Base-by-base conservation (phyloP, 2,329 filamentous ascomycete genomes). In the Uncinocarpus reesii region DNA sequence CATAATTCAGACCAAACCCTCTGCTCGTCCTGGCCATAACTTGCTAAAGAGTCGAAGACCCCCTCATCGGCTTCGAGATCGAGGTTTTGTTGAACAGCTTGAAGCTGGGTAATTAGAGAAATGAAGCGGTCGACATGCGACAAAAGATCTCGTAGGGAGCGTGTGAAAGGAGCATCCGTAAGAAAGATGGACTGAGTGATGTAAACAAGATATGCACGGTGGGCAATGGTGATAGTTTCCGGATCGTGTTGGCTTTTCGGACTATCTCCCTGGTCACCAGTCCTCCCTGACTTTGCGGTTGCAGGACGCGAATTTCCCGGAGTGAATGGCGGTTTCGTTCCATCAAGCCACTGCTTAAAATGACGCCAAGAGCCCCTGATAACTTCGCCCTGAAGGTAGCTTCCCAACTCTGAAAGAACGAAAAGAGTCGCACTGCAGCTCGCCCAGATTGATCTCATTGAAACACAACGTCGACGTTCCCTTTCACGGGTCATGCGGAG, bases 371-470 rank as follows among this genome's bases (percentile, higher is more conserved):
- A 81, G 26, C 81, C 81, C 51, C 81, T 79, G 11, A 95, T 82
- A 5, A 96, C 82, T 60, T 95, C 88, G 1, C 85, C 86, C 63
- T 95, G 90, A 37, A 96, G 80, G 58, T 94, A 96, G 2, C 80
- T 80, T 56, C 90, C 84, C 11, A 86, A 83, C 62, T 95, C 89
- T 0, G 85, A 86, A 2, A 96, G 73, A 56, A 96, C 84, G 67
- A 95, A 95, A 3, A 94, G 78, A 1, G 86, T 83, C 2, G 88
- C 85, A 59, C 85, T 88, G 56, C 84, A 83, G 0, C 86, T 93
- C 0, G 88, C 90, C 92, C 92, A 98, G 0, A 90, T 78, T 53
- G 81, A 83, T 13, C 92, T 80, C 75, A 94, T 84, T 0, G 78
- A 75, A 28, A 74, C 72, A 3, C 77, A 75, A 15, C 90, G 76